Evolutionary conservation across 345 rosid species (phyloP).

Genomic region (Lepidium africanum): DNA sequence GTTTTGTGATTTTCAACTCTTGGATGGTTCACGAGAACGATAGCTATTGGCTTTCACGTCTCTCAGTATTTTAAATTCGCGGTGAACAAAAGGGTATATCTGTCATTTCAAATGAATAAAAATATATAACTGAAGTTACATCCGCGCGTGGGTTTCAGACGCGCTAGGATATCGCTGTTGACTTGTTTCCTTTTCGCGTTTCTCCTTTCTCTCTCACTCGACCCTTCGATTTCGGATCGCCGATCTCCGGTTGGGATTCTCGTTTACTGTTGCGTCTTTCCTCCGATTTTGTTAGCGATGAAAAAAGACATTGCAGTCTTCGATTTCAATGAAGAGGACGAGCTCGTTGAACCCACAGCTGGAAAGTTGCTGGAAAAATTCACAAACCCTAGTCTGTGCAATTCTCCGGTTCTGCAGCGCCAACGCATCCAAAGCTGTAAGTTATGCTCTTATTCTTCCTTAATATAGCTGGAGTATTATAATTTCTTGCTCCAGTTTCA

Average conservation of each 20-base stretch:
- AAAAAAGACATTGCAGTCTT: conserved; percentile 44
- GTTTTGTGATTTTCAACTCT: conserved; percentile 9
- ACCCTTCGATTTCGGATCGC: conserved; percentile 15
- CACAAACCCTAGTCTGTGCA: conserved; percentile 51
- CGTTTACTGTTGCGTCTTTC: background rate
- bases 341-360: conserved; percentile 42
- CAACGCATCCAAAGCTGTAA: conserved; percentile 48
- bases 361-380: conserved; percentile 41
- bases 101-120: background rate
- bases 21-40: background rate
- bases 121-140: background rate
- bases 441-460: conserved; percentile 4
- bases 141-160: conserved; percentile 18
- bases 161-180: conserved; percentile 15
- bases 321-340: conserved; percentile 74
- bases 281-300: conserved; percentile 29
- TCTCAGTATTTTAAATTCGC: background rate
- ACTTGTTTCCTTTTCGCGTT: conserved; percentile 9
- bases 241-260: conserved; percentile 10
- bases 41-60: conserved; percentile 14
- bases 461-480: background rate
- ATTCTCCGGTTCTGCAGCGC: conserved; percentile 34
- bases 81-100: background rate
- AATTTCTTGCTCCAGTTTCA: background rate
- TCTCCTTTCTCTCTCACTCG: conserved; percentile 11